Evolutionary conservation across 495 filamentous ascomycete species (phyloP).

Genomic region (Neurospora sp.): DNA sequence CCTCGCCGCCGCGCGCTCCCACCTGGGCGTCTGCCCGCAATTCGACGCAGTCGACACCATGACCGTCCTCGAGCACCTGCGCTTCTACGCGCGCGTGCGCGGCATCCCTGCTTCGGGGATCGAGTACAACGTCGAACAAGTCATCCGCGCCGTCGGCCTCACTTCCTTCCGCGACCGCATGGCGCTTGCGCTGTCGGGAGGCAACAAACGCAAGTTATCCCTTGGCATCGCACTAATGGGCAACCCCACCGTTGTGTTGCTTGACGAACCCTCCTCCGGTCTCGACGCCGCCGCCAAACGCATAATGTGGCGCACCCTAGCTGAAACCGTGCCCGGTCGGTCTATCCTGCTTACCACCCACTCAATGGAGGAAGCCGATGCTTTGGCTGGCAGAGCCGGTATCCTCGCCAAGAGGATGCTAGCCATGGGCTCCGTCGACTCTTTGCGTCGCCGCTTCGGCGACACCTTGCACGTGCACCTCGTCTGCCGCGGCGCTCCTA

Average conservation of each 20-base stretch:
- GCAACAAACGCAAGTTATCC: slow-evolving; percentile 63
- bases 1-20: slow-evolving; percentile 52
- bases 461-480: slow-evolving; percentile 57
- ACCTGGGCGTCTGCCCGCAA: slow-evolving; percentile 72
- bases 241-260: slow-evolving; percentile 58
- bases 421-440: slow-evolving; percentile 53
- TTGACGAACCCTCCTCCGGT: slow-evolving; percentile 61
- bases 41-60: slow-evolving; percentile 61
- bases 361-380: slow-evolving; percentile 71
- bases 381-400: slow-evolving; percentile 56
- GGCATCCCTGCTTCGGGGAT: slow-evolving; percentile 46
- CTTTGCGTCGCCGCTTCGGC: slow-evolving; percentile 49
- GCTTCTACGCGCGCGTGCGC: slow-evolving; percentile 62
- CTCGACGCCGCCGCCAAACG: slow-evolving; percentile 66
- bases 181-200: slow-evolving; percentile 57
- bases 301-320: slow-evolving; percentile 64
- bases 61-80: slow-evolving; percentile 60
- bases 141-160: slow-evolving; percentile 51
- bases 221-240: slow-evolving; percentile 67
- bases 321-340: slow-evolving; percentile 45
- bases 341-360: slow-evolving; percentile 67
- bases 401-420: slow-evolving; percentile 66
- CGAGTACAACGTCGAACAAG: slow-evolving; percentile 49
- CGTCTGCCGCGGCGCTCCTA: slow-evolving; percentile 62
- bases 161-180: slow-evolving; percentile 45